phyloP scores from a whole-genome alignment of 441 rosid species.

The Cnidoscolus chayamansa region DNA sequence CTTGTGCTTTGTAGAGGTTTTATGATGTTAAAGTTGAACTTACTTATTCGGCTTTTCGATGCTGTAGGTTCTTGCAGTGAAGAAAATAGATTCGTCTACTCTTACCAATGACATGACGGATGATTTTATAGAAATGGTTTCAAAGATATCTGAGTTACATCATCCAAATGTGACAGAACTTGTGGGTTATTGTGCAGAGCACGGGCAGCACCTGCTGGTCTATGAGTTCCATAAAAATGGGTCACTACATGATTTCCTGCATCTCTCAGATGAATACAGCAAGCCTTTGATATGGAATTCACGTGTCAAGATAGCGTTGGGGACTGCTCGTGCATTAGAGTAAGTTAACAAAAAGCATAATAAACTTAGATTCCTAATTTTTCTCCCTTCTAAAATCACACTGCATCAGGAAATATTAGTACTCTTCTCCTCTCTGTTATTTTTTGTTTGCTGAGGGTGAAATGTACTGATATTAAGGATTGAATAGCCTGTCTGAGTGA shows the following conservation, averaged over 20 bases:
- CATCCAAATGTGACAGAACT: slow-evolving; percentile 89
- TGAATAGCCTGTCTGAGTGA: neutral
- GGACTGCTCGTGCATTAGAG: slow-evolving; percentile 97
- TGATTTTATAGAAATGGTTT: slow-evolving; percentile 76
- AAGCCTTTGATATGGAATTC: slow-evolving; percentile 91
- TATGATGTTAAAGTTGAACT: neutral
- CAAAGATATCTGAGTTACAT: slow-evolving; percentile 75
- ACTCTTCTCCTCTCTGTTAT: neutral
- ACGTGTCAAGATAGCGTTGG: slow-evolving; percentile 92
- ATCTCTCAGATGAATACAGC: slow-evolving; percentile 76
- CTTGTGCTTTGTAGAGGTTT: neutral
- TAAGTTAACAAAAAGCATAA: slow-evolving; percentile 35
- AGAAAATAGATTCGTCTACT: slow-evolving; percentile 78
- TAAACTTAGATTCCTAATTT: neutral
- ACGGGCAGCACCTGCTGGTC: slow-evolving; percentile 83
- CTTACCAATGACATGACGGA: slow-evolving; percentile 64
- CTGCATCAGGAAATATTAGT: neutral
- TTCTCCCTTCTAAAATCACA: neutral
- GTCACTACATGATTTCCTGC: slow-evolving; percentile 76
- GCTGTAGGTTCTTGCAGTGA: slow-evolving; percentile 84
- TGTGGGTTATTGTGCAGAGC: slow-evolving; percentile 93
- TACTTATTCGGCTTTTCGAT: slow-evolving; percentile 13
- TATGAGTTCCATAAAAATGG: slow-evolving; percentile 88
- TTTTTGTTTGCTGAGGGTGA: slow-evolving; percentile 5
- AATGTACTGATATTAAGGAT: neutral